Conservation (phyloP, 1,284 basidiomycete species). For the Limonomyces culmigenus region DNA sequence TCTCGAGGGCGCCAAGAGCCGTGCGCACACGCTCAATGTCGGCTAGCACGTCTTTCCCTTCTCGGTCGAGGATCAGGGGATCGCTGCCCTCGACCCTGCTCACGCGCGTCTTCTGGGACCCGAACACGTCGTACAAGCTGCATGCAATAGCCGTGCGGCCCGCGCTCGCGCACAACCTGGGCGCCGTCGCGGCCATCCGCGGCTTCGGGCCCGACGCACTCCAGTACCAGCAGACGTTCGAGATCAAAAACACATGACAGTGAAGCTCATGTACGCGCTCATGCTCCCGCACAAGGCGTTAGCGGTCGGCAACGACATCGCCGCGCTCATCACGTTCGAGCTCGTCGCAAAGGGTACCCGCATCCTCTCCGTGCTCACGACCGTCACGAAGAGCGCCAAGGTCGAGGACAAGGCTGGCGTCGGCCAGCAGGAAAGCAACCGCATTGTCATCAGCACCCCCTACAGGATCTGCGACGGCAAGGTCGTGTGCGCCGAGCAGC, state of each 20-base stretch:
- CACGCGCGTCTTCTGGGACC: conserved; percentile 39
- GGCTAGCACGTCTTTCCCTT: conserved; percentile 81
- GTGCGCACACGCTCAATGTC: conserved; percentile 79
- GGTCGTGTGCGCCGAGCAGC: conserved; percentile 26
- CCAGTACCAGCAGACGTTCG: conserved; percentile 89
- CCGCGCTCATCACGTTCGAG: conserved; percentile 72
- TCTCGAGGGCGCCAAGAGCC: conserved; percentile 61
- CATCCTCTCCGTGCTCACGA: conserved; percentile 50
- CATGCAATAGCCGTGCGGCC: conserved; percentile 67
- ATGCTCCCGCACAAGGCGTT: conserved; percentile 82
- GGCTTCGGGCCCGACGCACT: conserved; percentile 69
- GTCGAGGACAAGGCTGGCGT: conserved; percentile 35
- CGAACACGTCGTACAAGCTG: conserved; percentile 71
- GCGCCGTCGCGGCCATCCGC: conserved; percentile 53
- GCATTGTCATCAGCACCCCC: conserved; percentile 43
- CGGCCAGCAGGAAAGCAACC: conserved; percentile 39
- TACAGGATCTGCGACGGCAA: conserved; percentile 58
- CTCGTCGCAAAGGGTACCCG: conserved; percentile 74
- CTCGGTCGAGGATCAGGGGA: conserved; percentile 66
- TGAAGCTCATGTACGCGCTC: conserved; percentile 85
- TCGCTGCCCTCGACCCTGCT: conserved; percentile 64
- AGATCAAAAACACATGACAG: conserved; percentile 92
- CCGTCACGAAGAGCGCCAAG: conserved; percentile 65
- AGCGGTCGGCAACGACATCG: conserved; percentile 74
- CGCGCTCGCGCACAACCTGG: conserved; percentile 53